Percentiles rank a stretch among this genome's conserved stretches.
Evolutionary conservation across 208 protist genomes (phyloP).

Genomic region (Herpetomonas tarakana): DNA sequence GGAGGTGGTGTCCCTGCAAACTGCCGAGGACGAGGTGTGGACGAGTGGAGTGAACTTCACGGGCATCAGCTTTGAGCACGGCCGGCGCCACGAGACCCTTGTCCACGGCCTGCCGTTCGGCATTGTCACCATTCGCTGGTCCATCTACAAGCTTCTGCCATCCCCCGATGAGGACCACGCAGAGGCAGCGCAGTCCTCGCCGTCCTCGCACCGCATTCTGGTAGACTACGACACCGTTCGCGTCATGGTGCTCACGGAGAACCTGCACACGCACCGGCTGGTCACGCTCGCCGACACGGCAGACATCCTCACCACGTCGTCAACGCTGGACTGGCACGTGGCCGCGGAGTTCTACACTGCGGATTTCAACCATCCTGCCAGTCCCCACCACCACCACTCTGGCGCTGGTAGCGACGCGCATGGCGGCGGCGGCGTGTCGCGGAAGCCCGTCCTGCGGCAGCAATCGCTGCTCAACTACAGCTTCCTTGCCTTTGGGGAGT

Average conservation of each 20-base stretch:
- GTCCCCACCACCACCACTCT: too few relatives aligned
- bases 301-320: conserved; percentile 59
- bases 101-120: conserved; percentile 82
- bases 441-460: conserved; percentile 11
- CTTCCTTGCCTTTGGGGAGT: not conserved
- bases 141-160: conserved; percentile 48
- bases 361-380: not conserved
- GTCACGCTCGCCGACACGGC: conserved; percentile 70
- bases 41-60: conserved; percentile 53
- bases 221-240: conserved; percentile 77
- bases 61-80: conserved; percentile 59
- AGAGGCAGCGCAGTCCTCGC: not conserved
- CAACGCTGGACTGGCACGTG: conserved; percentile 63
- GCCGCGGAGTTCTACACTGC: conserved; percentile 12
- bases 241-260: conserved; percentile 79
- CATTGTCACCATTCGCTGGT: conserved; percentile 81
- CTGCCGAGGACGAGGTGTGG: conserved; percentile 41
- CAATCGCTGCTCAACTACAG: conserved; percentile 27
- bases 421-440: not conserved
- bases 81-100: conserved; percentile 35
- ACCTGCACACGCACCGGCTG: conserved; percentile 50
- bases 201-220: conserved; percentile 23
- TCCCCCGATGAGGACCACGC: not conserved
- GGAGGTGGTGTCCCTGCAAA: conserved; percentile 82
- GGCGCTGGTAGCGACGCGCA: not conserved